phyloP scores from a whole-genome alignment of 2,329 filamentous ascomycete species.

The Neurospora sp. region DNA sequence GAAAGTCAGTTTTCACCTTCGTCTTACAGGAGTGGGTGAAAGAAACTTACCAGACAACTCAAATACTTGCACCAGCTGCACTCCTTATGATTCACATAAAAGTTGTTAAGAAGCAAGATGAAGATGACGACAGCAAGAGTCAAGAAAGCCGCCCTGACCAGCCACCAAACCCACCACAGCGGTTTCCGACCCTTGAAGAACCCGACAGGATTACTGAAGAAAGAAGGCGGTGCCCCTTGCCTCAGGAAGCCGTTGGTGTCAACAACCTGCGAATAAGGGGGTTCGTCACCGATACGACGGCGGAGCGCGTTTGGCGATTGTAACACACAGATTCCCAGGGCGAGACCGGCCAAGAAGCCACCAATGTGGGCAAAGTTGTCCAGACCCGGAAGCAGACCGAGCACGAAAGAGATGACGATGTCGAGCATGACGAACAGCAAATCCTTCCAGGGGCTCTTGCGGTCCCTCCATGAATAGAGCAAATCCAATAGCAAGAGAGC shows the following conservation, averaged over 20 bases:
- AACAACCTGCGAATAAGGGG: conserved; percentile 59
- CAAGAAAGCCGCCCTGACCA: conserved; percentile 68
- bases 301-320: conserved; percentile 78
- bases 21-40: conserved; percentile 13
- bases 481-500: conserved; percentile 82
- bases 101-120: conserved; percentile 79
- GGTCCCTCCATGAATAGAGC: conserved; percentile 83
- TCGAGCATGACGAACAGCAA: conserved; percentile 81
- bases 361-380: conserved; percentile 98
- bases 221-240: conserved; percentile 38
- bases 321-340: conserved; percentile 75
- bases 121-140: conserved; percentile 77
- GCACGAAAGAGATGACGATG: conserved; percentile 78
- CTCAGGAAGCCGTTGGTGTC: conserved; percentile 32
- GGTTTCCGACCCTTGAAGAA: conserved; percentile 92
- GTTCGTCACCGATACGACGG: conserved; percentile 59
- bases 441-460: conserved; percentile 67
- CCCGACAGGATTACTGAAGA: conserved; percentile 53
- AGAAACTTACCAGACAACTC: conserved; percentile 71
- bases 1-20: background rate
- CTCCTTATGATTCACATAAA: conserved; percentile 66
- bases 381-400: conserved; percentile 81
- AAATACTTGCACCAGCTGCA: conserved; percentile 95
- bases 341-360: conserved; percentile 85
- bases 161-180: conserved; percentile 97